Conservation (phyloP, 1,284 basidiomycete genomes). For the Apiotrichum porosum region DNA sequence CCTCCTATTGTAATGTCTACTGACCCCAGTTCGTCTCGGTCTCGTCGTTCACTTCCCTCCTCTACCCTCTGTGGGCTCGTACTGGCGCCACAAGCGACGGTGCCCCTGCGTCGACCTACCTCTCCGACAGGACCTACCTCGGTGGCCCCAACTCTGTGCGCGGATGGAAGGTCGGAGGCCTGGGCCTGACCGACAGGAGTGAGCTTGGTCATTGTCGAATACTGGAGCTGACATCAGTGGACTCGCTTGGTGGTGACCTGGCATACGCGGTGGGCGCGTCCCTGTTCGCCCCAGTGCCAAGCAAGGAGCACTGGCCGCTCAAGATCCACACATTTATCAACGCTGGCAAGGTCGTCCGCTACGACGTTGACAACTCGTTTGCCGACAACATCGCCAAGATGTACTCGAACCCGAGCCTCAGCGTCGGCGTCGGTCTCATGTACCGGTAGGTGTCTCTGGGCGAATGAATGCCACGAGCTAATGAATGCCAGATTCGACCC, state of each 20-base stretch:
- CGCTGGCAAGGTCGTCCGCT: slow-evolving; percentile 69
- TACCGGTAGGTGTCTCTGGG: slow-evolving; percentile 62
- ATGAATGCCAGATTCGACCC: slow-evolving; percentile 31
- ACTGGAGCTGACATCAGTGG: slow-evolving; percentile 39
- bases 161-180: slow-evolving; percentile 74
- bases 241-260: slow-evolving; percentile 84
- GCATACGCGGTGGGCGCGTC: slow-evolving; percentile 81
- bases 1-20: neutral
- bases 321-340: slow-evolving; percentile 84
- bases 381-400: slow-evolving; percentile 37
- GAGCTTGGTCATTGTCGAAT: slow-evolving; percentile 45
- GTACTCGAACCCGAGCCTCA: slow-evolving; percentile 54
- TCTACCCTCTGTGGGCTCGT: slow-evolving; percentile 37
- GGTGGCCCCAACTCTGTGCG: slow-evolving; percentile 89
- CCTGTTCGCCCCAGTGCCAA: slow-evolving; percentile 72
- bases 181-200: slow-evolving; percentile 80
- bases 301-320: slow-evolving; percentile 77
- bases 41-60: slow-evolving; percentile 41
- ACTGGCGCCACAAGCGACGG: slow-evolving; percentile 2
- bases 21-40: slow-evolving; percentile 41
- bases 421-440: slow-evolving; percentile 82
- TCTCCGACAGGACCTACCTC: slow-evolving; percentile 81
- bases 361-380: slow-evolving; percentile 53
- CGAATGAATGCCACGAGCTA: neutral
- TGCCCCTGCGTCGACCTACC: slow-evolving; percentile 50